Conservation (phyloP, 2,329 filamentous ascomycete species). For the Colletotrichum sansevieriae region DNA sequence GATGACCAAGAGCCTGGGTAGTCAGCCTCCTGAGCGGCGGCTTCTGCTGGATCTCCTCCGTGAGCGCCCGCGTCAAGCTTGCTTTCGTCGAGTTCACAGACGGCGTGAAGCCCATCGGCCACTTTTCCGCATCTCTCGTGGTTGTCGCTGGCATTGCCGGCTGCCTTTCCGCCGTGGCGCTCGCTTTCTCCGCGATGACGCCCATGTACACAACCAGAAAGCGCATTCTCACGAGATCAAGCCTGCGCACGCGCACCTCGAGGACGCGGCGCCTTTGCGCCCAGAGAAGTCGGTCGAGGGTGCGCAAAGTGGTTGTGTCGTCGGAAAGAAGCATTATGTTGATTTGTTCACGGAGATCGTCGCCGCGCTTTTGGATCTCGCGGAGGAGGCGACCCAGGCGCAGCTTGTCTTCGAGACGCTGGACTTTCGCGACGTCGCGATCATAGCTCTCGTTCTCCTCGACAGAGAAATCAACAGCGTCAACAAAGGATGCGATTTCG, state of each 20-base stretch:
- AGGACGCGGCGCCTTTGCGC: slow-evolving; percentile 65
- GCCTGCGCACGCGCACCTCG: slow-evolving; percentile 68
- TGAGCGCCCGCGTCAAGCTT: slow-evolving; percentile 55
- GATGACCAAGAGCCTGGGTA: slow-evolving; percentile 66
- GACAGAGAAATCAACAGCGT: slow-evolving; percentile 72
- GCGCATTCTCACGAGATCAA: slow-evolving; percentile 74
- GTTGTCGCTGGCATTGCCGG: slow-evolving; percentile 27
- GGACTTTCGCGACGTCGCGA: slow-evolving; percentile 68
- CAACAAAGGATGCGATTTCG: slow-evolving; percentile 70
- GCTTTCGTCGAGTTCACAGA: slow-evolving; percentile 48
- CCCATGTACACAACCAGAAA: slow-evolving; percentile 76
- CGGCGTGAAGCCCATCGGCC: slow-evolving; percentile 44
- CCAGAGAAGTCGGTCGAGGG: slow-evolving; percentile 68
- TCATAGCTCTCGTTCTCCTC: slow-evolving; percentile 75
- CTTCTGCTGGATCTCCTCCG: slow-evolving; percentile 59
- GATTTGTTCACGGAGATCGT: slow-evolving; percentile 72
- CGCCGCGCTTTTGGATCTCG: slow-evolving; percentile 72
- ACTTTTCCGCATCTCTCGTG: slow-evolving; percentile 50
- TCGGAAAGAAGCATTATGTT: slow-evolving; percentile 61
- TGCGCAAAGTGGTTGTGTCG: slow-evolving; percentile 56
- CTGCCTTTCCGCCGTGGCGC: slow-evolving; percentile 46
- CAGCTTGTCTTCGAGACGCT: slow-evolving; percentile 72
- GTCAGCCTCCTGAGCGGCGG: slow-evolving; percentile 66
- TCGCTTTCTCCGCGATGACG: slow-evolving; percentile 60
- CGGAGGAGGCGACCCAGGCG: slow-evolving; percentile 69